A percentile compares a stretch with the other conserved stretches of the same genome.
phyloP scores from a whole-genome alignment of 192 early-diverging fungal genomes.

The Backusella liffmaniae region DNA sequence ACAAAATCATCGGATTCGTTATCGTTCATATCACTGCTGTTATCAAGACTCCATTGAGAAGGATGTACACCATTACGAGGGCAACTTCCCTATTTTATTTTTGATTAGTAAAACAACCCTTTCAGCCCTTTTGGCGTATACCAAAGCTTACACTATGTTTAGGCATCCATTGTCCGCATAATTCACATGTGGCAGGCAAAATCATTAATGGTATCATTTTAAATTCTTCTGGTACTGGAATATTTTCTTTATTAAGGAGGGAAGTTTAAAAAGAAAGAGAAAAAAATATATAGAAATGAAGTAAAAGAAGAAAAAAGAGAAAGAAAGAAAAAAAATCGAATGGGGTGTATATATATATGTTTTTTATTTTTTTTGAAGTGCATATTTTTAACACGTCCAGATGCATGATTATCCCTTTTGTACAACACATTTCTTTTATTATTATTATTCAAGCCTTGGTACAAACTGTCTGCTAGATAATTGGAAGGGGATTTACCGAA shows the following conservation, averaged over 20 bases:
- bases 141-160: conserved; percentile 20
- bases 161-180: conserved; percentile 38
- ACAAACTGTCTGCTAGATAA: not conserved
- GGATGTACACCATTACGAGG: conserved; percentile 34
- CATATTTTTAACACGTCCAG: not conserved
- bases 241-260: not conserved
- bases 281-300: not conserved
- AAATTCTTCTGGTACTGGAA: not conserved
- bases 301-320: not conserved
- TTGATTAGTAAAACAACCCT: not conserved
- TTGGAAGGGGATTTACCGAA: not conserved
- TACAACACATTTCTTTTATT: not conserved
- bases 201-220: not conserved
- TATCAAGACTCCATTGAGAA: conserved; percentile 24
- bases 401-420: not conserved
- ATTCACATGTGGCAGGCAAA: conserved; percentile 38
- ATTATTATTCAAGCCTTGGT: not conserved
- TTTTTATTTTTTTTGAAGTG: not conserved
- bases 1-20: not conserved
- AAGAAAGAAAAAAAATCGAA: not conserved
- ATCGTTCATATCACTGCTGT: not conserved
- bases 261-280: not conserved
- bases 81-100: conserved; percentile 16
- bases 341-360: not conserved
- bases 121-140: not conserved